Conservation (phyloP, 306 rosid species). For the Fragaria vesca region DNA sequence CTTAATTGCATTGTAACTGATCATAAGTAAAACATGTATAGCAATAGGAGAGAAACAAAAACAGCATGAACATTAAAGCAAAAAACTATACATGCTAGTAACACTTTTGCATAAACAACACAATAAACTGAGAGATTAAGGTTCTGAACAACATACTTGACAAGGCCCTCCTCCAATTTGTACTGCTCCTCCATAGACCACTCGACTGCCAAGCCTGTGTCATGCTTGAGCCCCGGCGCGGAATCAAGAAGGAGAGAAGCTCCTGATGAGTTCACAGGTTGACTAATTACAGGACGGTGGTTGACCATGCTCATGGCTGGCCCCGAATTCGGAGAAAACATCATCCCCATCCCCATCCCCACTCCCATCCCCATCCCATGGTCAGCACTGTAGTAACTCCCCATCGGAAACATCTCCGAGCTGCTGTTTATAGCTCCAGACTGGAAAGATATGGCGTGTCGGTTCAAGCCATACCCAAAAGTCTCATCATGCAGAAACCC, state of each 20-base stretch:
- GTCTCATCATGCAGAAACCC: conserved; percentile 59
- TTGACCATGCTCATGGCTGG: conserved; percentile 29
- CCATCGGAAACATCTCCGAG: conserved; percentile 84
- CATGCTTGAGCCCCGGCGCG: conserved; percentile 87
- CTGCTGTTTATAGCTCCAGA: conserved; percentile 66
- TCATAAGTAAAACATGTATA: neutral
- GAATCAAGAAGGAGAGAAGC: conserved; percentile 79
- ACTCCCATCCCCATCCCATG: conserved; percentile 28
- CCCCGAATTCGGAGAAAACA: conserved; percentile 60
- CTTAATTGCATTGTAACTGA: neutral
- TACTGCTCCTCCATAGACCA: conserved; percentile 94
- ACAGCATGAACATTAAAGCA: conserved; percentile 10
- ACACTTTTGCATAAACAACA: neutral
- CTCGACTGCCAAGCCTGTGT: conserved; percentile 87
- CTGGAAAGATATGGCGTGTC: conserved; percentile 86
- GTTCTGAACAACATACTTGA: conserved; percentile 55
- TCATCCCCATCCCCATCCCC: conserved; percentile 44
- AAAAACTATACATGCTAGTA: neutral
- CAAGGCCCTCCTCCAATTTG: conserved; percentile 83
- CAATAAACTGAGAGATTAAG: neutral
- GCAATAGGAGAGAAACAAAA: neutral
- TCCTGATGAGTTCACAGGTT: conserved; percentile 48
- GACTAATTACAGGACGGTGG: conserved; percentile 58
- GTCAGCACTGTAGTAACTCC: conserved; percentile 57
- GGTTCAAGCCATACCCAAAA: conserved; percentile 55